phyloP scores from a whole-genome alignment of 2,329 filamentous ascomycete species.

The Leptographium galeiforme region DNA sequence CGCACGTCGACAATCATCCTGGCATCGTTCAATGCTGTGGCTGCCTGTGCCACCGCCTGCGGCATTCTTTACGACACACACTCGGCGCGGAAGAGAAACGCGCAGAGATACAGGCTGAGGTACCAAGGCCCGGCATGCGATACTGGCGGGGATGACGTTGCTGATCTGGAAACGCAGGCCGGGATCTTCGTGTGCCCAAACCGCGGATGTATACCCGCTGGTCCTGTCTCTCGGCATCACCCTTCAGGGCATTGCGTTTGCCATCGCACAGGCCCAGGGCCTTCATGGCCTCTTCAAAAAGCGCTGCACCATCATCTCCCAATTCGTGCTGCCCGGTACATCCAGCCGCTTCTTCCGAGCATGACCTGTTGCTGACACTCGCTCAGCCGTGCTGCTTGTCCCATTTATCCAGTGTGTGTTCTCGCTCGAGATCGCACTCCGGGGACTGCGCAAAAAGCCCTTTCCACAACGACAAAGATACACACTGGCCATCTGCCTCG shows the following conservation, averaged over 20 bases:
- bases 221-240: slow-evolving; percentile 43
- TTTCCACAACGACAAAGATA: slow-evolving; percentile 48
- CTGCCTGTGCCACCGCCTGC: slow-evolving; percentile 39
- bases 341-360: background rate
- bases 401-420: slow-evolving; percentile 55
- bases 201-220: slow-evolving; percentile 40
- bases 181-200: slow-evolving; percentile 29
- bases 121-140: slow-evolving; percentile 12
- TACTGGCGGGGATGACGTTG: background rate
- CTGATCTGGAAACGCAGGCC: slow-evolving; percentile 1
- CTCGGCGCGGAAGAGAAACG: slow-evolving; percentile 26
- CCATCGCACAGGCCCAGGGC: slow-evolving; percentile 41
- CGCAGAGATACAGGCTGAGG: slow-evolving; percentile 28
- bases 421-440: slow-evolving; percentile 44
- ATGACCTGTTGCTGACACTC: background rate
- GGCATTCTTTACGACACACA: slow-evolving; percentile 47
- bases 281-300: slow-evolving; percentile 34
- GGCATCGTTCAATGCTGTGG: slow-evolving; percentile 45
- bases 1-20: slow-evolving; percentile 49
- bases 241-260: slow-evolving; percentile 44
- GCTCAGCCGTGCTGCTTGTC: slow-evolving; percentile 49
- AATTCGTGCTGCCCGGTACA: slow-evolving; percentile 47
- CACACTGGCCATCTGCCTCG: slow-evolving; percentile 44
- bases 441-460: slow-evolving; percentile 38
- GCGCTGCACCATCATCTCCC: slow-evolving; percentile 40